Base-by-base conservation (phyloP, 306 rosid species). In the Aeschynomene evenia region DNA sequence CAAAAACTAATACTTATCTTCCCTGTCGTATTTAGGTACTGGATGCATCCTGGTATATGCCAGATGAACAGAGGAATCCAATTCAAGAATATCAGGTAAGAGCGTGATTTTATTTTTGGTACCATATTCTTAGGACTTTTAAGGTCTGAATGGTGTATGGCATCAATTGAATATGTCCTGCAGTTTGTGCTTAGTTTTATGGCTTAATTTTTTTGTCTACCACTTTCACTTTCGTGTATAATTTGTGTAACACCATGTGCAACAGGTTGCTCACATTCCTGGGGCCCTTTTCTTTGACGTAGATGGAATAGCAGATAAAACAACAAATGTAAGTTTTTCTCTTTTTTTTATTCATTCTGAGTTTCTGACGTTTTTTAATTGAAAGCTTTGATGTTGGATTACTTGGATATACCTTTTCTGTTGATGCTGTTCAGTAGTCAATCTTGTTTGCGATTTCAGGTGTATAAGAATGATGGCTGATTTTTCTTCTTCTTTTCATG, bases 31-130 rank as follows among this genome's bases (percentile, higher is more conserved):
- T 61, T 70, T 76, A 95, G 99, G 92, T 95, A 43, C 60, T 95
- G 83, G 99, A 95, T 84, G 97, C 99, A 23, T 95, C 99, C 4
- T 95, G 99, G 99, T 95, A 95, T 88, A 91, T 95, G 97, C 99
- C 99, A 2, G 92, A 87, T 79, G 99, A 95, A 79, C 97, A 87
- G 79, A 81, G 99, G 77, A 91, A 91, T 74, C 97, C 99, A 24
- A 83, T 89, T 79, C 97, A 95, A 82, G 99, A 95, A 71, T 95
- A 91, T 80, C 99, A 89, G 97, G 99, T 95, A 48, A 34, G 56
- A 23, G 19, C 28, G 15, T 46, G 33, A 46, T 69, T 61, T 49
- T 28, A 19, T 51, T 45, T 51, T 45, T 39, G 54, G 49, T 59
- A 58, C 51, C 29, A 3, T 36, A 51, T 66, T 71, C 37, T 40